These are phyloP conservation scores for Gossypium lobatum DNA, from an alignment of 441 rosid genomes.

Conservation along the genomic window DNA sequence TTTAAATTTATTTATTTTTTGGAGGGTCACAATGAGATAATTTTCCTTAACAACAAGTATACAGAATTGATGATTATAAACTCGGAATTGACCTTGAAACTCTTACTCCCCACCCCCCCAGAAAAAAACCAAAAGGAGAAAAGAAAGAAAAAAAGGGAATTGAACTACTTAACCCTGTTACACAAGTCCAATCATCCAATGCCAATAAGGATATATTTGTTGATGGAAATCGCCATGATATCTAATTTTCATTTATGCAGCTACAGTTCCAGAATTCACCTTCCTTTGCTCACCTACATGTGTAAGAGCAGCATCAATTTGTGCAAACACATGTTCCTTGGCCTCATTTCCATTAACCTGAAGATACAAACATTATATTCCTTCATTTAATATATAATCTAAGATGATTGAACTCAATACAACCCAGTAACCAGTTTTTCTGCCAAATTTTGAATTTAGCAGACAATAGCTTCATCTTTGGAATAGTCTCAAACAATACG, in stretches of 20 bases:
- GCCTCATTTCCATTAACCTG: slow-evolving; percentile 67
- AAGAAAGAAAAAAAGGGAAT: neutral
- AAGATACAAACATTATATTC: slow-evolving; percentile 6
- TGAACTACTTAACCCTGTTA: neutral
- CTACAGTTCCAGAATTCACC: slow-evolving; percentile 34
- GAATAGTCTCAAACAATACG: neutral
- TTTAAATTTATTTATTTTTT: neutral
- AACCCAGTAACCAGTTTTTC: neutral
- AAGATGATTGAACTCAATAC: neutral
- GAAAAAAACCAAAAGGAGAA: neutral
- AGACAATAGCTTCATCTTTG: neutral
- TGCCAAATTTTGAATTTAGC: neutral
- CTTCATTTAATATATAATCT: neutral
- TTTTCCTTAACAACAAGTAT: neutral
- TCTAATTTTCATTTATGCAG: slow-evolving; percentile 25
- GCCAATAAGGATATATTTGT: neutral
- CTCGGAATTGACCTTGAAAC: neutral
- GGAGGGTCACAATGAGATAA: neutral
- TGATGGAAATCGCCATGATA: neutral
- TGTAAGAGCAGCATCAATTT: slow-evolving; percentile 44
- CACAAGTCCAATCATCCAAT: neutral
- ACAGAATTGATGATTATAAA: neutral
- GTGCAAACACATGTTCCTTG: slow-evolving; percentile 57
- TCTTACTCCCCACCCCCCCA: neutral
- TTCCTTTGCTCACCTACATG: slow-evolving; percentile 41